Base-by-base conservation (phyloP, 2,329 filamentous ascomycete species). In the Orbilia blumenaviensis region DNA sequence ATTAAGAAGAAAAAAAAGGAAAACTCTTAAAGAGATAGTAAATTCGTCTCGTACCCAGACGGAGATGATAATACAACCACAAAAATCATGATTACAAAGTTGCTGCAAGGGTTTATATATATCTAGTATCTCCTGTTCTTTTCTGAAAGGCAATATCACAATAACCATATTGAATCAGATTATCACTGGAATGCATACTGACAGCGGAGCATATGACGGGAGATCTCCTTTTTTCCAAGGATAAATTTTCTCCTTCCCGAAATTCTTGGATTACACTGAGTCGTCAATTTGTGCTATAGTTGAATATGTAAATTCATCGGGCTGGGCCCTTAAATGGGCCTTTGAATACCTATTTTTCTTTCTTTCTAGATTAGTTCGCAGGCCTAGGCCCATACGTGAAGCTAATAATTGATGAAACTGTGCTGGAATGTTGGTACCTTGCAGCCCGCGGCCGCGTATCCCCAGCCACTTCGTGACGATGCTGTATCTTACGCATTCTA, bases 351-450 rank as follows among this genome's bases (percentile, higher is more conserved):
- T n/a, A n/a, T n/a, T n/a, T n/a, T n/a, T n/a, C n/a, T n/a, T n/a
- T n/a, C n/a, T 14, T 41, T n/a, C 8, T 41, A 41, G n/a, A 10
- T n/a, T 9, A 41, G n/a, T n/a, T n/a, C n/a, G n/a, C n/a, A n/a
- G n/a, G n/a, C n/a, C n/a, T n/a, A n/a, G n/a, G n/a, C n/a, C n/a
- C n/a, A n/a, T n/a, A n/a, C n/a, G n/a, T n/a, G n/a, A n/a, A n/a
- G n/a, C n/a, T n/a, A n/a, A n/a, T n/a, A n/a, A n/a, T n/a, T 34
- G 32, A 34, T 34, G 14, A 34, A 34, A 34, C 25, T 10, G 16
- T n/a, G 18, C 2, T 36, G 50, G 50, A 56, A 56, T 56, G 50
- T 32, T 56, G 29, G 29, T 34, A 54, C 50, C 50, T 56, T 18
- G 18, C 32, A 38, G 52, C 9, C n/a, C n/a, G n/a, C 14, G 6